These are phyloP conservation scores for Beauveria sp. DNA, from an alignment of 2,329 filamentous ascomycete genomes.

Conservation along the genomic window DNA sequence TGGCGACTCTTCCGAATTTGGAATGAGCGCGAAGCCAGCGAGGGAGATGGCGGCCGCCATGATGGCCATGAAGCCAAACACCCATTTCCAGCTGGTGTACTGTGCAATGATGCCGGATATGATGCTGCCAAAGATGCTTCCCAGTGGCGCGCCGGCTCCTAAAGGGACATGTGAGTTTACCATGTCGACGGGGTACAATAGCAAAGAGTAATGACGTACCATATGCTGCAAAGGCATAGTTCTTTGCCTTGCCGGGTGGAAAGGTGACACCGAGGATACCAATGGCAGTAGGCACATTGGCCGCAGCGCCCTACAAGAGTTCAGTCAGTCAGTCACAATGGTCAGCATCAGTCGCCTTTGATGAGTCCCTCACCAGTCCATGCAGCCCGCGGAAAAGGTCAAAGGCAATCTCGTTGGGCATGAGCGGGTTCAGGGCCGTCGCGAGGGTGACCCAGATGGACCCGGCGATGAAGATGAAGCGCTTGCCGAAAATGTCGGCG, in stretches of 20 bases:
- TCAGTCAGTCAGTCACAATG: background rate
- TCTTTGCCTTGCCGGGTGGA: slow-evolving; percentile 59
- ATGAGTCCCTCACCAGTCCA: slow-evolving; percentile 38
- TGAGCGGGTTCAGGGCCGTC: slow-evolving; percentile 54
- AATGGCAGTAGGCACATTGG: slow-evolving; percentile 63
- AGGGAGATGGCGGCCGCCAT: slow-evolving; percentile 49
- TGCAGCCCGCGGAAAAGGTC: slow-evolving; percentile 60
- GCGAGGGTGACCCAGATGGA: slow-evolving; percentile 55
- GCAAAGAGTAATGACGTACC: slow-evolving; percentile 25
- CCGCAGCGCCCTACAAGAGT: slow-evolving; percentile 47
- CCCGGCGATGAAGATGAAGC: slow-evolving; percentile 56
- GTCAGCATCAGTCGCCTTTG: background rate
- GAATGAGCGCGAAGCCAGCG: slow-evolving; percentile 53
- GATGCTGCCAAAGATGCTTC: slow-evolving; percentile 57
- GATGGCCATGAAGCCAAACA: slow-evolving; percentile 58
- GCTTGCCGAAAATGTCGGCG: slow-evolving; percentile 59
- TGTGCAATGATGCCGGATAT: slow-evolving; percentile 56
- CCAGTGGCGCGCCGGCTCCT: slow-evolving; percentile 58
- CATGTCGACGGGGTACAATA: background rate
- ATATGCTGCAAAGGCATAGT: slow-evolving; percentile 61
- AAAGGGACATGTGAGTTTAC: background rate
- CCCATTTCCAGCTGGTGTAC: slow-evolving; percentile 58
- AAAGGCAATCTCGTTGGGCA: slow-evolving; percentile 60
- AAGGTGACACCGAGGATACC: slow-evolving; percentile 64
- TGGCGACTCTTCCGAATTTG: slow-evolving; percentile 19